These are phyloP conservation scores for Kurtzmaniella quercitrusa DNA, from an alignment of 1,139 yeast genomes.

Conservation along the genomic window DNA sequence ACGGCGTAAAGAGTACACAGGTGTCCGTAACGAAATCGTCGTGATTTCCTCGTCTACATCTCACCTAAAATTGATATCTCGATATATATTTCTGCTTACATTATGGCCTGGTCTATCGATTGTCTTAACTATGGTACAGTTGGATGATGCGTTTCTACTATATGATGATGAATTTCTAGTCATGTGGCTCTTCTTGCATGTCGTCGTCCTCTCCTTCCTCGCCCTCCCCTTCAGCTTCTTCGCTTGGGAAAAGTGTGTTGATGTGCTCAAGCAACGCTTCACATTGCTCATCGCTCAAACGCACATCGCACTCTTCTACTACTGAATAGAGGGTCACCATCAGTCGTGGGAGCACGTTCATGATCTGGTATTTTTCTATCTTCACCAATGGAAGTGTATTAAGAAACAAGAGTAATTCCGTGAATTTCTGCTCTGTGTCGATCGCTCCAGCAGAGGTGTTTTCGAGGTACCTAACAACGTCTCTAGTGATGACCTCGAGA, in stretches of 20 bases:
- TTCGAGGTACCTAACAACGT: constrained; percentile 46
- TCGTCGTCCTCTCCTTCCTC: constrained; percentile 8
- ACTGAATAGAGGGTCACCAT: constrained; percentile 74
- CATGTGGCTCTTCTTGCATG: neutral
- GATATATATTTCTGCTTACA: neutral
- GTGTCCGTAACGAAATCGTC: no score
- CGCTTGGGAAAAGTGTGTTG: constrained; percentile 44
- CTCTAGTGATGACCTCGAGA: constrained; percentile 68
- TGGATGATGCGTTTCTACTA: no score
- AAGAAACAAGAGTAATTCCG: constrained; percentile 47
- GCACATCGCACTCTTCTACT: constrained; percentile 87
- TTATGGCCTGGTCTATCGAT: neutral
- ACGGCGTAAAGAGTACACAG: no score
- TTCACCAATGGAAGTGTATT: constrained; percentile 63
- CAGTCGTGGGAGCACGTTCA: constrained; percentile 75
- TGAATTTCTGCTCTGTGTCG: constrained; percentile 46
- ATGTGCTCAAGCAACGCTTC: constrained; percentile 51
- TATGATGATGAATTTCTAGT: neutral
- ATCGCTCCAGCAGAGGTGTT: constrained; percentile 41
- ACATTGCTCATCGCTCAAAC: constrained; percentile 64
- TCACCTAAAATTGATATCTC: neutral
- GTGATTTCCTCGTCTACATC: no score
- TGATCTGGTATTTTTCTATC: constrained; percentile 79
- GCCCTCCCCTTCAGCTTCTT: constrained; percentile 20
- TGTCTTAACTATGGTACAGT: neutral